phyloP scores from a whole-genome alignment of 768 basidiomycete genomes.

The Auricularia sp. region DNA sequence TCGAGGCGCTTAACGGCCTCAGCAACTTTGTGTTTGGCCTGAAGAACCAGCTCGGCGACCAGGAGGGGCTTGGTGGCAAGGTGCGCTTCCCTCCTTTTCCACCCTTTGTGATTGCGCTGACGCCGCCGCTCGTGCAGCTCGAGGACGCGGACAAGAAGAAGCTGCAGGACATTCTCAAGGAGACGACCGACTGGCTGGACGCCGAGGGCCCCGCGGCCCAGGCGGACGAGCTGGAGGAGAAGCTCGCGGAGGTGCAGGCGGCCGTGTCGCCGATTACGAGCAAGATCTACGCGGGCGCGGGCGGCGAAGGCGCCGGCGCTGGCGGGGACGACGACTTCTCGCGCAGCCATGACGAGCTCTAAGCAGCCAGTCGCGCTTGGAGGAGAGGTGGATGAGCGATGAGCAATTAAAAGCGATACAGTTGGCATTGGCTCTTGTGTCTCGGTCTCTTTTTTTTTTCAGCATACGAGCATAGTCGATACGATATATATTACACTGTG shows the following conservation, averaged over 20 bases:
- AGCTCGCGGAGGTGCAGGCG: conserved; percentile 16
- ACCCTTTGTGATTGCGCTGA: not conserved
- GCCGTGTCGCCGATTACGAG: no score
- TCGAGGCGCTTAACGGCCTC: conserved; percentile 74
- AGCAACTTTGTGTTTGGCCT: conserved; percentile 79
- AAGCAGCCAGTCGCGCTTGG: not conserved
- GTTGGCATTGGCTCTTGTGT: no score
- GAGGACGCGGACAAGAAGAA: conserved; percentile 75
- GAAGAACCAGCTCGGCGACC: conserved; percentile 77
- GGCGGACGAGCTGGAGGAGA: conserved; percentile 87
- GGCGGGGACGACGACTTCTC: not conserved
- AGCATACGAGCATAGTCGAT: no score
- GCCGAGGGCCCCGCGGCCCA: conserved; percentile 67
- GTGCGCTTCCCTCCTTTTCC: conserved; percentile 20
- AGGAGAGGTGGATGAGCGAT: not conserved
- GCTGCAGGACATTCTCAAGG: conserved; percentile 72
- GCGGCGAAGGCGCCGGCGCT: no score
- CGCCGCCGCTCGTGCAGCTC: conserved; percentile 27
- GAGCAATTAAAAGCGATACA: no score
- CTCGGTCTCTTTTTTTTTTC: no score
- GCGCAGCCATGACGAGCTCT: conserved; percentile 16
- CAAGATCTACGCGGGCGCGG: no score
- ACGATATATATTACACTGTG: no score
- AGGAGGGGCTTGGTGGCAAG: conserved; percentile 34
- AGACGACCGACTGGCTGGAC: conserved; percentile 87